Conservation (phyloP, 2,329 filamentous ascomycete genomes). For the Pseudogymnoascus verrucosus region DNA sequence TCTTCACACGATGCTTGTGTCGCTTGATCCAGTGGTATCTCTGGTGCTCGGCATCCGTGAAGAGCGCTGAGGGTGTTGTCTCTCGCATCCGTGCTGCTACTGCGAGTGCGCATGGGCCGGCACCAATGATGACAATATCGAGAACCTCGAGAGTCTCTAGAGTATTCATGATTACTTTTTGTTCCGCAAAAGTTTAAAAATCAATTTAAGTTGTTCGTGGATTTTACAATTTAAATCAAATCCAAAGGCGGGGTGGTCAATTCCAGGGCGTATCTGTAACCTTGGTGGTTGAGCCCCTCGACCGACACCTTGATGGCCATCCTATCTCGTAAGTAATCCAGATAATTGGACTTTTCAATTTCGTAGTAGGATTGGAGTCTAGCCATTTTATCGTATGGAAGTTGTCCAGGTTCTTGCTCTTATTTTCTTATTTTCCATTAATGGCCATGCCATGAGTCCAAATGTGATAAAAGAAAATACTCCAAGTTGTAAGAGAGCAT, state of each 20-base stretch:
- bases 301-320: background rate
- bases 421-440: no score
- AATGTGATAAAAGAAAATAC: no score
- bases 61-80: slow-evolving; percentile 66
- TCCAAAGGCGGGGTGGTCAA: background rate
- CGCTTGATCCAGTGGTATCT: slow-evolving; percentile 64
- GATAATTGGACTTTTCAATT: background rate
- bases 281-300: background rate
- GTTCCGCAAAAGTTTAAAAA: slow-evolving; percentile 22
- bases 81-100: slow-evolving; percentile 66
- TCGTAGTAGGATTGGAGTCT: no score
- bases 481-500: no score
- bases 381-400: no score
- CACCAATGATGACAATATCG: slow-evolving; percentile 57
- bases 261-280: background rate
- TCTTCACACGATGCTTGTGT: background rate
- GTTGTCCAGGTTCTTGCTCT: no score
- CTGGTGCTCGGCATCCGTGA: slow-evolving; percentile 75
- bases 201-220: slow-evolving; percentile 28
- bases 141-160: slow-evolving; percentile 30
- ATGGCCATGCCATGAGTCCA: no score
- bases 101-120: slow-evolving; percentile 67
- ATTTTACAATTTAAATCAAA: background rate
- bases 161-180: background rate
- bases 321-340: background rate